These are phyloP conservation scores for Globisporangium spiculum DNA, from an alignment of 352 stramenopile genomes.

Conservation along the genomic window DNA sequence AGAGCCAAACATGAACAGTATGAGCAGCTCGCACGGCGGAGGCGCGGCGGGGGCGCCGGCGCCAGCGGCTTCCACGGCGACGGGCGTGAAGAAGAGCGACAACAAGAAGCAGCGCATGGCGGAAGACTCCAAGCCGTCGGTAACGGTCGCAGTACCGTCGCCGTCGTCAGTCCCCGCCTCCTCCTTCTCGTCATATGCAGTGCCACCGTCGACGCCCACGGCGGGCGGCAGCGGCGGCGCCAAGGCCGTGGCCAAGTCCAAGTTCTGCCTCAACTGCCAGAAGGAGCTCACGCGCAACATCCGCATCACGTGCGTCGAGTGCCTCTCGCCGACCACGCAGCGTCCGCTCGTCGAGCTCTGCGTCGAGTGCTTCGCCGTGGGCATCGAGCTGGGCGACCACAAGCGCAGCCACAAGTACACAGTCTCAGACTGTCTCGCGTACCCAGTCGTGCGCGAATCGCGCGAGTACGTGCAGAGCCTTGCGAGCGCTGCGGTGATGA, in stretches of 20 bases:
- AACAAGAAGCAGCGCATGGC: constrained; percentile 23
- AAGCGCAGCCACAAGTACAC: constrained; percentile 81
- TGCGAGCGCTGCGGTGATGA: constrained; percentile 3
- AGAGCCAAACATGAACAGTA: constrained; percentile 16
- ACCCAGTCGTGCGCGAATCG: constrained; percentile 62
- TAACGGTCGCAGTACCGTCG: background rate
- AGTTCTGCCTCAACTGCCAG: constrained; percentile 85
- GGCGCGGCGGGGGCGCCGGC: background rate
- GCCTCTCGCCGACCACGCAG: constrained; percentile 27
- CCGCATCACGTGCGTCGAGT: constrained; percentile 83
- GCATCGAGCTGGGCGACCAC: constrained; percentile 72
- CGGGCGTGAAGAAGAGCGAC: background rate
- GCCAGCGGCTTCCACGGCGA: background rate
- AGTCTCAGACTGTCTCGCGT: constrained; percentile 81
- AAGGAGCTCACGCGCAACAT: constrained; percentile 85
- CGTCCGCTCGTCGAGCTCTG: constrained; percentile 87
- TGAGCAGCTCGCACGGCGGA: constrained; percentile 1
- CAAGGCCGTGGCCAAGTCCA: constrained; percentile 45
- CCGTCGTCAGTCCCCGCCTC: background rate
- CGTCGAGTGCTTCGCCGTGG: constrained; percentile 93
- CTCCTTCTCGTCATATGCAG: constrained; percentile 2
- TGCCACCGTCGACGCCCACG: constrained; percentile 25
- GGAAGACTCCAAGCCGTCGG: background rate
- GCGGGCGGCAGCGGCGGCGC: constrained; percentile 2
- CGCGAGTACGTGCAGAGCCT: constrained; percentile 11